Evolutionary conservation across 2,329 filamentous ascomycete genomes (phyloP).

Genomic region (Fusarium fujikuroi): DNA sequence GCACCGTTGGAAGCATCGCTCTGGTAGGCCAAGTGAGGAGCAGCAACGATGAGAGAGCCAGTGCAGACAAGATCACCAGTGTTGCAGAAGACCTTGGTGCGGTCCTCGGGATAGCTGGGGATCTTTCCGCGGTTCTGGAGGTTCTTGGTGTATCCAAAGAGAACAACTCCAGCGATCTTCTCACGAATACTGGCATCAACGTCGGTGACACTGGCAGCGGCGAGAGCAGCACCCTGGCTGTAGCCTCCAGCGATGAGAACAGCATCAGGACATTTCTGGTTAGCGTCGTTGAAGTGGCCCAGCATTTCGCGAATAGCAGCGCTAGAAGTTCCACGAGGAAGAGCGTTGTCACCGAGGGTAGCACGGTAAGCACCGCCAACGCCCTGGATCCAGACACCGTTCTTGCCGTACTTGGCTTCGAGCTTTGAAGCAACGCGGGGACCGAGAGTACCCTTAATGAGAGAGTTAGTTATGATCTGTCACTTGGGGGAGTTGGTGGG

Average conservation of each 20-base stretch:
- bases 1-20: slow-evolving; percentile 3
- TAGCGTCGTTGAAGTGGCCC: slow-evolving; percentile 53
- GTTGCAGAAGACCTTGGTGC: slow-evolving; percentile 54
- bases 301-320: slow-evolving; percentile 55
- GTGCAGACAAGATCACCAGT: slow-evolving; percentile 50
- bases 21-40: slow-evolving; percentile 27
- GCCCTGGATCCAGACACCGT: slow-evolving; percentile 55
- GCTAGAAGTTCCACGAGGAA: slow-evolving; percentile 51
- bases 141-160: slow-evolving; percentile 58
- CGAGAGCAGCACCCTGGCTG: slow-evolving; percentile 57
- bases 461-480: background rate
- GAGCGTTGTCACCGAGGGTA: slow-evolving; percentile 49
- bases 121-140: slow-evolving; percentile 54
- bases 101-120: slow-evolving; percentile 49
- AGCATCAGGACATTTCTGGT: slow-evolving; percentile 56
- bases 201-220: slow-evolving; percentile 53
- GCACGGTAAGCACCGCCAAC: slow-evolving; percentile 55
- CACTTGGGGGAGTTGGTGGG: background rate
- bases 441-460: slow-evolving; percentile 45
- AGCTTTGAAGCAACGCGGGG: slow-evolving; percentile 46
- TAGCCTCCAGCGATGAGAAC: slow-evolving; percentile 56
- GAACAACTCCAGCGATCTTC: slow-evolving; percentile 51
- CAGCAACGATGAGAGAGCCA: slow-evolving; percentile 48
- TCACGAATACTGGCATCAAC: slow-evolving; percentile 45
- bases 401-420: slow-evolving; percentile 39